Conservation (phyloP, 192 early-diverging fungal species). For the Paraglomus brasilianum region DNA sequence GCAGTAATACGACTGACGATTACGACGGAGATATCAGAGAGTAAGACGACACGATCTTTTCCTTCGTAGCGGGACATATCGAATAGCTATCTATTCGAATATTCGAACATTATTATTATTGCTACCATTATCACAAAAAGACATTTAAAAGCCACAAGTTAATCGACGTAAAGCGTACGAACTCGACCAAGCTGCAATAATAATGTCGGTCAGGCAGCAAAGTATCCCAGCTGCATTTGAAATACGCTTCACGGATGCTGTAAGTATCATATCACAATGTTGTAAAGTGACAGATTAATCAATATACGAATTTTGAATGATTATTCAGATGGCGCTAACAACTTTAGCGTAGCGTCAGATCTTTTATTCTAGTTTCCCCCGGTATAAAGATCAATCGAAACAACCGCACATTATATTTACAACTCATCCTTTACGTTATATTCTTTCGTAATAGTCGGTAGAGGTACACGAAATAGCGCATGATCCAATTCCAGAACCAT, state of each 20-base stretch:
- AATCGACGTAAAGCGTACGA: too few species aligned
- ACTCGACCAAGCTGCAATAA: too few species aligned
- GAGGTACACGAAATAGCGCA: constrained; percentile 13
- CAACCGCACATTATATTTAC: not conserved
- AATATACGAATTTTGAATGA: not conserved
- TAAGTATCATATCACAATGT: not conserved
- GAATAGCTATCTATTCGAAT: too few species aligned
- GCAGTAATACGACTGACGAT: too few species aligned
- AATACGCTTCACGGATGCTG: constrained; percentile 25
- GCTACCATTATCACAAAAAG: too few species aligned
- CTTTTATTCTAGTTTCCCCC: not conserved
- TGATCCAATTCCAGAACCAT: constrained; percentile 18
- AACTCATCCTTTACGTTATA: not conserved
- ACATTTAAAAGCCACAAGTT: too few species aligned
- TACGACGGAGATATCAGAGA: too few species aligned
- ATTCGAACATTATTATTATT: too few species aligned
- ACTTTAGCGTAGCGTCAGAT: not conserved
- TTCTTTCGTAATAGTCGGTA: not conserved
- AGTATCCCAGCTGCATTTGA: constrained; percentile 11
- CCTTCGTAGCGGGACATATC: too few species aligned
- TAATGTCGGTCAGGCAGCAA: not conserved
- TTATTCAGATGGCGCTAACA: not conserved
- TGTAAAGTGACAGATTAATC: too few species aligned
- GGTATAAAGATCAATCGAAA: not conserved
- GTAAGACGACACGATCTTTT: too few species aligned